These are phyloP conservation scores for Dioscorea zingiberensis DNA, from an alignment of 106 monocot genomes.

Conservation along the genomic window DNA sequence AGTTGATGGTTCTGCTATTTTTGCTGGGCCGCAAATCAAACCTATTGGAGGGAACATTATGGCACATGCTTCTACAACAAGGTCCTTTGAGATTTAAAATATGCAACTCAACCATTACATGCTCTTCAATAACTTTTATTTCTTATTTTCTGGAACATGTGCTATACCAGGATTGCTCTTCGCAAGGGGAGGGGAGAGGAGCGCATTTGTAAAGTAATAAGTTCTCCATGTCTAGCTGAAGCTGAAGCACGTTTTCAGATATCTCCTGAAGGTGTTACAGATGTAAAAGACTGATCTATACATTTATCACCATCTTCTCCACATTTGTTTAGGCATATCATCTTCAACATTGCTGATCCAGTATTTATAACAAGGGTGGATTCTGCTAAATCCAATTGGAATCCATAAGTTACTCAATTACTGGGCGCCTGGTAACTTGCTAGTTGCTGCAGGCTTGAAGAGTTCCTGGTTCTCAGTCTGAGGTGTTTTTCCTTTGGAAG, in stretches of 20 bases:
- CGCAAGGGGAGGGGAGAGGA: constrained; percentile 75
- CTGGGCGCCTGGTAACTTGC: neutral
- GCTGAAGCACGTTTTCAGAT: constrained; percentile 79
- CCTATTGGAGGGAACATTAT: constrained; percentile 98
- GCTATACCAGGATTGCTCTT: constrained; percentile 42
- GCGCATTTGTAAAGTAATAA: constrained; percentile 70
- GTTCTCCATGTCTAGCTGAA: constrained; percentile 80
- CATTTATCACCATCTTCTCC: neutral
- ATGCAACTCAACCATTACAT: neutral
- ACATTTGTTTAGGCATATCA: neutral
- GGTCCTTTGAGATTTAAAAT: constrained; percentile 25
- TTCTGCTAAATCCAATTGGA: neutral
- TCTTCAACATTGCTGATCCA: neutral
- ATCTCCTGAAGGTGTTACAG: constrained; percentile 58
- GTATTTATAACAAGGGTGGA: neutral
- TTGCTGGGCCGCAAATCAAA: constrained; percentile 90
- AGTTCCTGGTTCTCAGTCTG: too few relatives aligned
- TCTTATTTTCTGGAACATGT: neutral
- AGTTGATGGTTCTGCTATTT: constrained; percentile 91
- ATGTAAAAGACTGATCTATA: constrained; percentile 60
- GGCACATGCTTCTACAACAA: constrained; percentile 95
- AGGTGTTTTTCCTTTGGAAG: neutral
- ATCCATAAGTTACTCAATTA: neutral
- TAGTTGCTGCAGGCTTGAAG: too few relatives aligned
- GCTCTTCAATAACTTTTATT: neutral